Percentiles rank a stretch among this genome's conserved stretches.
phyloP scores from a whole-genome alignment of 2,329 filamentous ascomycete species.

The Paecilomyces sp. region DNA sequence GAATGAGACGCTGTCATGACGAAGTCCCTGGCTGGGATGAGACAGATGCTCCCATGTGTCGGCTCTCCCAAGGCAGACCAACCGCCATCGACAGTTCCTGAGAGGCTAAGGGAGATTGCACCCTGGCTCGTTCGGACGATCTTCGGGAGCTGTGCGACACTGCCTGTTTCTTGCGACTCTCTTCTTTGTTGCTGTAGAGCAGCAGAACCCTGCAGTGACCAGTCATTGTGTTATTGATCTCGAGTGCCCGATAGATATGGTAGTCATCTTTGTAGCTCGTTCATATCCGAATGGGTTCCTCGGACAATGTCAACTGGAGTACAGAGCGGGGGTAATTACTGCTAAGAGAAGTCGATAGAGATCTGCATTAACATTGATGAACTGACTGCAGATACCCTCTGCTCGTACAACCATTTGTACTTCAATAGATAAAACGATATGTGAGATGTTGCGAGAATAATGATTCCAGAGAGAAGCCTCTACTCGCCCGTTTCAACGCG shows the following conservation, averaged over 20 bases:
- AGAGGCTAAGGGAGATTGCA: not conserved
- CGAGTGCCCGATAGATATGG: too few relatives aligned
- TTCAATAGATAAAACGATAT: too few relatives aligned
- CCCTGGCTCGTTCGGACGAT: not conserved
- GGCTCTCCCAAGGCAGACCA: not conserved
- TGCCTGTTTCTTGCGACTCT: not conserved
- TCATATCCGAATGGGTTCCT: too few relatives aligned
- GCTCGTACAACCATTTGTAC: too few relatives aligned
- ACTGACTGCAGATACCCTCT: too few relatives aligned
- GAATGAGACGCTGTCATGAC: not conserved
- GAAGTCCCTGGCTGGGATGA: not conserved
- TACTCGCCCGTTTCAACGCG: not conserved
- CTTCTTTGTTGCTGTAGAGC: not conserved
- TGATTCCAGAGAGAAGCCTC: too few relatives aligned
- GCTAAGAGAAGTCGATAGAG: too few relatives aligned
- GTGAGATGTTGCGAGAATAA: too few relatives aligned
- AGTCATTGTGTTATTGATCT: not conserved
- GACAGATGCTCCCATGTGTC: not conserved
- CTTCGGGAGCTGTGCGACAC: not conserved
- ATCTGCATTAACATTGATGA: too few relatives aligned
- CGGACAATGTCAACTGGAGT: too few relatives aligned
- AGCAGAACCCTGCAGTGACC: not conserved
- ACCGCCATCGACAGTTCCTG: not conserved
- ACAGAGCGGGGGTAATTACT: too few relatives aligned
- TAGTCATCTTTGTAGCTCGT: too few relatives aligned